Evolutionary conservation across 306 rosid species (phyloP).

Genomic region (Malus asiatica): DNA sequence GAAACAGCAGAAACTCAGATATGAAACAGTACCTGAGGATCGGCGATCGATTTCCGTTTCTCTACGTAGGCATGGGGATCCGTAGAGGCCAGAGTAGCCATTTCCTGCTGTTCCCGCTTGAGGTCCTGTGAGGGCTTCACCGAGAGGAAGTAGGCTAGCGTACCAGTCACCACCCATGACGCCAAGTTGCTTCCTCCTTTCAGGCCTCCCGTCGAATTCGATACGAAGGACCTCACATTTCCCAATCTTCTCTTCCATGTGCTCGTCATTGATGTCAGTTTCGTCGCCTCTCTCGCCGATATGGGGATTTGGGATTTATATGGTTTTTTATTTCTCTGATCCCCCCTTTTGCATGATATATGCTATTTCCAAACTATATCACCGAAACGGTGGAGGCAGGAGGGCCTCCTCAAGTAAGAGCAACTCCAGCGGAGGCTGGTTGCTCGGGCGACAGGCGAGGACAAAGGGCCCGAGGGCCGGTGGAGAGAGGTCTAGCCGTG

Average conservation of each 20-base stretch:
- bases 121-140: constrained; percentile 87
- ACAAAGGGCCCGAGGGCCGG: no score
- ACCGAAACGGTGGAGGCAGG: constrained; percentile 9
- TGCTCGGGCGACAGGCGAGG: no score
- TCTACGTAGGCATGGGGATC: constrained; percentile 65
- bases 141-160: constrained; percentile 90
- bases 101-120: constrained; percentile 68
- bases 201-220: constrained; percentile 79
- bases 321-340: background rate
- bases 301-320: background rate
- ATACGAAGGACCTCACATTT: constrained; percentile 58
- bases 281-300: background rate
- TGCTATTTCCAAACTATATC: background rate
- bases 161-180: constrained; percentile 90
- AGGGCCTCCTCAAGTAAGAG: background rate
- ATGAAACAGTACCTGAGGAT: constrained; percentile 54
- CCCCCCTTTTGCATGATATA: background rate
- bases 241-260: constrained; percentile 74
- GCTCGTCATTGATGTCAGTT: constrained; percentile 35
- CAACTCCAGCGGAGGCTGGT: no score
- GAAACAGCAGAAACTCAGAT: background rate
- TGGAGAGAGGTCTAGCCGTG: no score
- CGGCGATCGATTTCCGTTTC: constrained; percentile 76
- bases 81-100: constrained; percentile 59
- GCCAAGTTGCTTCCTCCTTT: constrained; percentile 77